phyloP scores from a whole-genome alignment of 1,284 basidiomycete genomes.

The Marasmius fiardii region DNA sequence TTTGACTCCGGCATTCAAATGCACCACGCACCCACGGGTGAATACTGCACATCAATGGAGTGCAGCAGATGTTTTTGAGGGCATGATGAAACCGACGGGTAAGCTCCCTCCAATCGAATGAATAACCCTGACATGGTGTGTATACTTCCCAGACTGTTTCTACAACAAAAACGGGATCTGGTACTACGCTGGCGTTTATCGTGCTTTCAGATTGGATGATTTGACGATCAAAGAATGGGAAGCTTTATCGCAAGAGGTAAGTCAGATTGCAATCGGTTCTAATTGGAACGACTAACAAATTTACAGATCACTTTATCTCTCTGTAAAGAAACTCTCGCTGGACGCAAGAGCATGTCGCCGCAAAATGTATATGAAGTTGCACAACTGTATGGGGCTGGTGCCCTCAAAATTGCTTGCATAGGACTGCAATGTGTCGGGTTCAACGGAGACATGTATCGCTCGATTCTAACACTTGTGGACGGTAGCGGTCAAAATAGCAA shows the following conservation, averaged over 20 bases:
- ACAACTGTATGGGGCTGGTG: conserved; percentile 68
- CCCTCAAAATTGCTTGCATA: conserved; percentile 66
- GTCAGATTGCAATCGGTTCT: conserved; percentile 10
- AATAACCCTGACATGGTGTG: not conserved
- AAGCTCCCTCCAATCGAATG: conserved; percentile 1
- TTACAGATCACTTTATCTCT: conserved; percentile 58
- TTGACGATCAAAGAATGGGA: conserved; percentile 66
- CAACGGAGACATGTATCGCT: conserved; percentile 57
- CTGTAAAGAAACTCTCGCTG: conserved; percentile 65
- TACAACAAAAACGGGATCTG: conserved; percentile 73
- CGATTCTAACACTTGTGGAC: conserved; percentile 60
- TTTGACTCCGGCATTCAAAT: conserved; percentile 68
- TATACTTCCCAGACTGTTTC: conserved; percentile 60
- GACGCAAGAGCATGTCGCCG: conserved; percentile 69
- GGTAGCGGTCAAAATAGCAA: conserved; percentile 32
- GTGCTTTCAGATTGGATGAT: conserved; percentile 58
- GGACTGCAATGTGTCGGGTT: conserved; percentile 74
- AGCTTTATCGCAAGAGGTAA: conserved; percentile 58
- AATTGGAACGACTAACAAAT: conserved; percentile 5
- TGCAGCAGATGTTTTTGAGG: conserved; percentile 51
- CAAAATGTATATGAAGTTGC: conserved; percentile 70
- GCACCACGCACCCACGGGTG: conserved; percentile 70
- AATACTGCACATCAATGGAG: conserved; percentile 70
- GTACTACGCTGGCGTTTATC: conserved; percentile 80
- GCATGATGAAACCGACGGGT: conserved; percentile 63